Evolutionary conservation across 139 green algal species (phyloP).

Genomic region (Bryopsis sp.): DNA sequence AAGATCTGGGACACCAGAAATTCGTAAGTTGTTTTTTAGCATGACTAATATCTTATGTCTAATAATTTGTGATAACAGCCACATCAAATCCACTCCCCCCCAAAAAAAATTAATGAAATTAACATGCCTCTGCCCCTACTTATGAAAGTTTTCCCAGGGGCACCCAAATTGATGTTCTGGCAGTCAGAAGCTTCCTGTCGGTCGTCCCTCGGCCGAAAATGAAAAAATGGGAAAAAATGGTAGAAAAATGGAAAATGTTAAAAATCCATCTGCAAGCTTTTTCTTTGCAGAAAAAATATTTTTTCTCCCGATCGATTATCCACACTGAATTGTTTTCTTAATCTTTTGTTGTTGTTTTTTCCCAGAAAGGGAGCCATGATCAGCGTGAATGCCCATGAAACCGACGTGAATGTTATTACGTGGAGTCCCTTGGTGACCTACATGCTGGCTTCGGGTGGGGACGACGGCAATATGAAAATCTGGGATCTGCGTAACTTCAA

Average conservation of each 20-base stretch:
- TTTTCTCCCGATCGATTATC: background rate
- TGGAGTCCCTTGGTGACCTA: constrained; percentile 84
- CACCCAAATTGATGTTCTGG: no score
- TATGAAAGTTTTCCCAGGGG: no score
- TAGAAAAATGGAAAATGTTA: background rate
- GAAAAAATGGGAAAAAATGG: no score
- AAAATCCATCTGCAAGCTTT: background rate
- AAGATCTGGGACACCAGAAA: constrained; percentile 19
- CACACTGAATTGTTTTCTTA: background rate
- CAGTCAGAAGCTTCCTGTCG: no score
- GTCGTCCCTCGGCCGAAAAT: no score
- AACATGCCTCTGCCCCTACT: no score
- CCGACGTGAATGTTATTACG: constrained; percentile 94
- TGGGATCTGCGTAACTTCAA: constrained; percentile 89
- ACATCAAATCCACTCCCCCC: no score
- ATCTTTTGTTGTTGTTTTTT: background rate
- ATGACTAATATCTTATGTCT: no score
- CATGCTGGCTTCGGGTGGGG: constrained; percentile 88
- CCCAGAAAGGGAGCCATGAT: constrained; percentile 30
- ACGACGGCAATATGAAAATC: constrained; percentile 80
- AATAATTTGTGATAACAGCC: no score
- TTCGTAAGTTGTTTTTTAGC: no score
- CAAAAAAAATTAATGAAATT: no score
- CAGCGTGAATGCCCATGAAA: constrained; percentile 51
- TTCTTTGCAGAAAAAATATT: background rate